Evolutionary conservation across 768 basidiomycete genomes (phyloP), one percentile per base, ranked within the genome.

Genomic region (Daedaleopsis nitida): DNA sequence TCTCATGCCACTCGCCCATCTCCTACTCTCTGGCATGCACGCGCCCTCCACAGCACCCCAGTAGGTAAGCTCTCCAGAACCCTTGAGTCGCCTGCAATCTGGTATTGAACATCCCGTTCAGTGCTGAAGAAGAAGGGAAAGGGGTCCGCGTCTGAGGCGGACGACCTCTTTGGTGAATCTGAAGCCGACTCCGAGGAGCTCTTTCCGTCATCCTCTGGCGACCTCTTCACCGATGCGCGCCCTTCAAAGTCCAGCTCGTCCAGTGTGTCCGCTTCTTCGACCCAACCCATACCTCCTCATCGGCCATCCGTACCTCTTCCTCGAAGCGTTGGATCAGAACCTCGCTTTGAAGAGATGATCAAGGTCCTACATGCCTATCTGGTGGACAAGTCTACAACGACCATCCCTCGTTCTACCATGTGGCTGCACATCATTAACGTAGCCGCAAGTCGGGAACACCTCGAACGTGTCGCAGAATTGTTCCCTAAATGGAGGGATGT

Each of bases 401-500:
- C 12, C 27, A 21, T 52, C 32, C 71, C 70, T 50, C 75, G 80
- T 42, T 72, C 80, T 35, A 74, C 76, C 14, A 76, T 80, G 1
- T 86, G 85, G 83, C 62, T 77, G 23, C 77, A 81, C 35, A 72
- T 86, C 16, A 74, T 87, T 32, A 75, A 78, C 58, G 76, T 86
- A 47, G 83, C 84, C 11, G 75, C 66, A 58, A 81, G 78, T 12
- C 71, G 78, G 52, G 80, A 81, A 58, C 80, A 88, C 59, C 72
- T 88, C 8, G 77, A 77, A 55, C 70, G 72, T 50, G 73, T 86
- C 7, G 74, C 72, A 12, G 78, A 79, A 32, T 55, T 81, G 45
- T 76, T 88, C 45, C 81, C 86, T 0, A 72, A 65, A 13, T 87
- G 82, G 81, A 78, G 75, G 62, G 82, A 80, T 39, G 71, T 74